Conservation (phyloP, 352 stramenopile genomes). For the Phytophthora syringae region DNA sequence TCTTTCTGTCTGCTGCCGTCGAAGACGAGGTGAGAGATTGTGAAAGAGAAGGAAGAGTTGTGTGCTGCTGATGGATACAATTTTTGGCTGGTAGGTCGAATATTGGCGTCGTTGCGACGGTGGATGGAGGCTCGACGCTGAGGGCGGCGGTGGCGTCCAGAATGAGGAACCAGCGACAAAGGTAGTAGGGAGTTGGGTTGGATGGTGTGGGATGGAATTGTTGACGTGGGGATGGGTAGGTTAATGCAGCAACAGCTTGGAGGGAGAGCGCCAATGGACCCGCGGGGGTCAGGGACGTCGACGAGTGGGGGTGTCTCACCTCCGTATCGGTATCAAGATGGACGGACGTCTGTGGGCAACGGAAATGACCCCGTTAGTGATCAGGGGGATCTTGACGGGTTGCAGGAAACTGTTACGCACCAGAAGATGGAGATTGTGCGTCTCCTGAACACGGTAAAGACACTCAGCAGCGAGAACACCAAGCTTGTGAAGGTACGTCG, state of each 20-base stretch:
- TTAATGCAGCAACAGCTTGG: slow-evolving; percentile 87
- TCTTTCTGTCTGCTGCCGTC: slow-evolving; percentile 85
- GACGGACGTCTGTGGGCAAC: not conserved
- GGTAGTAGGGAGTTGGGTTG: slow-evolving; percentile 14
- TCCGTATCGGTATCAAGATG: slow-evolving; percentile 28
- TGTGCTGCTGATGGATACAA: not conserved
- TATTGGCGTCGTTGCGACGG: slow-evolving; percentile 62
- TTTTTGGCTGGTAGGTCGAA: slow-evolving; percentile 42
- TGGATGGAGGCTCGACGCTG: slow-evolving; percentile 81
- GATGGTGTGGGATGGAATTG: not conserved
- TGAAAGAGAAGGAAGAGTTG: not conserved
- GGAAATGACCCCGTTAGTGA: slow-evolving; percentile 2
- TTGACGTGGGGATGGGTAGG: slow-evolving; percentile 26
- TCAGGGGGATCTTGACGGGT: slow-evolving; percentile 41
- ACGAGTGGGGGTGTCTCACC: slow-evolving; percentile 19
- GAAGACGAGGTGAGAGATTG: slow-evolving; percentile 52
- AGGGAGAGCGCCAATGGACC: slow-evolving; percentile 43
- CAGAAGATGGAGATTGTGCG: slow-evolving; percentile 88
- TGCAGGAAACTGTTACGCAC: slow-evolving; percentile 66
- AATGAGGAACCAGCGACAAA: slow-evolving; percentile 83
- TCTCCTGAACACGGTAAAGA: slow-evolving; percentile 85
- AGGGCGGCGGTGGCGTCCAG: slow-evolving; percentile 79
- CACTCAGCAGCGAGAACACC: slow-evolving; percentile 84
- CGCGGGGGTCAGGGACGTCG: slow-evolving; percentile 23
- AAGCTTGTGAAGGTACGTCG: slow-evolving; percentile 76